Evolutionary conservation across 768 basidiomycete species (phyloP).

Genomic region (Wakefieldia striispora): DNA sequence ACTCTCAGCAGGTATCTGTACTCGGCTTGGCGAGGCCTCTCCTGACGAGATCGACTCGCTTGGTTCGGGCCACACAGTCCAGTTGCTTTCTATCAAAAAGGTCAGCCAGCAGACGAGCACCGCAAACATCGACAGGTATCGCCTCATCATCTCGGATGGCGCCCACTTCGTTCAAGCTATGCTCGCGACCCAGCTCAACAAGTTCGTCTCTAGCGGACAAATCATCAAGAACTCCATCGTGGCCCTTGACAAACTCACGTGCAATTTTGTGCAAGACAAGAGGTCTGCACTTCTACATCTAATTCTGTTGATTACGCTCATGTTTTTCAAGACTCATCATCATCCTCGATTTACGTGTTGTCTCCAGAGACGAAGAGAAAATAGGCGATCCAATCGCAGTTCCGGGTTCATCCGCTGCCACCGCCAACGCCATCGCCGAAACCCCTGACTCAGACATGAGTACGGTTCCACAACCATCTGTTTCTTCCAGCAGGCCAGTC

Average conservation of each 20-base stretch:
- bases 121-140: conserved; percentile 53
- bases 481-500: conserved; percentile 19
- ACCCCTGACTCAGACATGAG: conserved; percentile 30
- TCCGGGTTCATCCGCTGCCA: conserved; percentile 33
- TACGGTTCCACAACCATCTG: conserved; percentile 26
- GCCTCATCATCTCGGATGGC: conserved; percentile 91
- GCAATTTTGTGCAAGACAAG: conserved; percentile 81
- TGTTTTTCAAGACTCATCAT: conserved; percentile 66
- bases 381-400: conserved; percentile 62
- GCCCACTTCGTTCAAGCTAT: conserved; percentile 85
- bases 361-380: conserved; percentile 58
- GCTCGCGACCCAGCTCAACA: conserved; percentile 90
- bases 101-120: conserved; percentile 43
- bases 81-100: conserved; percentile 82
- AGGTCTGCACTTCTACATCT: conserved; percentile 47
- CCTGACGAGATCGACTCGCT: conserved; percentile 27
- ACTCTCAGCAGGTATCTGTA: conserved; percentile 59
- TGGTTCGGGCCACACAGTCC: conserved; percentile 52
- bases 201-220: conserved; percentile 59
- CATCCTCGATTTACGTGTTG: conserved; percentile 61
- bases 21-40: conserved; percentile 44
- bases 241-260: conserved; percentile 70
- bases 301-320: conserved; percentile 1
- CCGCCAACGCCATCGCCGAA: conserved; percentile 22
- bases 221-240: conserved; percentile 69